Conservation (phyloP, 2,329 filamentous ascomycete species). For the Colletotrichum tanaceti region DNA sequence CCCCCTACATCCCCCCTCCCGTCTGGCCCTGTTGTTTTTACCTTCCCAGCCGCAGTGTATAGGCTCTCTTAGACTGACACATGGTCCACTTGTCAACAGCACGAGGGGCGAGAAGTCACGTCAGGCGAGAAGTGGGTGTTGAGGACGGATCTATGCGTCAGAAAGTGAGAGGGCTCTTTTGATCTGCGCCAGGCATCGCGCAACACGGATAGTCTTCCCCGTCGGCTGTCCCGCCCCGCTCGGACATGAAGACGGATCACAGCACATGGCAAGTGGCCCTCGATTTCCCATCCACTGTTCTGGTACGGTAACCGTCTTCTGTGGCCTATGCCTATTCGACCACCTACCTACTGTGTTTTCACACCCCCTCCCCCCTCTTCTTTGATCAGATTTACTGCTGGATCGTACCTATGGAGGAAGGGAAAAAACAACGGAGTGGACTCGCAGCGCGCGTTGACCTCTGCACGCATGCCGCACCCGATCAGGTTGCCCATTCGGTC, state of each 20-base stretch:
- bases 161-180: conserved; percentile 52
- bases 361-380: conserved; percentile 16
- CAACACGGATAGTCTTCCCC: conserved; percentile 11
- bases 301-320: conserved; percentile 7
- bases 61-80: conserved; percentile 29
- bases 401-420: conserved; percentile 21
- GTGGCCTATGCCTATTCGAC: neutral
- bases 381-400: conserved; percentile 21
- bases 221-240: conserved; percentile 9
- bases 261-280: neutral
- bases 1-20: conserved; percentile 11
- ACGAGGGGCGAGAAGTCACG: conserved; percentile 84
- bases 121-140: conserved; percentile 92
- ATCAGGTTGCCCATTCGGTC: conserved; percentile 29
- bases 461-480: conserved; percentile 26
- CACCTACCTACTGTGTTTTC: neutral
- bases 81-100: conserved; percentile 55
- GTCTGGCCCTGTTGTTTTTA: conserved; percentile 18
- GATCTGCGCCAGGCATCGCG: conserved; percentile 11
- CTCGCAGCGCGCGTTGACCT: conserved; percentile 1
- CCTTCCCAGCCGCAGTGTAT: conserved; percentile 17
- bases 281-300: conserved; percentile 10
- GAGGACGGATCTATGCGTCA: conserved; percentile 82
- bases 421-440: neutral
- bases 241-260: conserved; percentile 17